Percentiles rank a stretch among this genome's conserved stretches.
phyloP scores from a whole-genome alignment of 805 yeast genomes.

The Sugiyamaella qingdaonensis region DNA sequence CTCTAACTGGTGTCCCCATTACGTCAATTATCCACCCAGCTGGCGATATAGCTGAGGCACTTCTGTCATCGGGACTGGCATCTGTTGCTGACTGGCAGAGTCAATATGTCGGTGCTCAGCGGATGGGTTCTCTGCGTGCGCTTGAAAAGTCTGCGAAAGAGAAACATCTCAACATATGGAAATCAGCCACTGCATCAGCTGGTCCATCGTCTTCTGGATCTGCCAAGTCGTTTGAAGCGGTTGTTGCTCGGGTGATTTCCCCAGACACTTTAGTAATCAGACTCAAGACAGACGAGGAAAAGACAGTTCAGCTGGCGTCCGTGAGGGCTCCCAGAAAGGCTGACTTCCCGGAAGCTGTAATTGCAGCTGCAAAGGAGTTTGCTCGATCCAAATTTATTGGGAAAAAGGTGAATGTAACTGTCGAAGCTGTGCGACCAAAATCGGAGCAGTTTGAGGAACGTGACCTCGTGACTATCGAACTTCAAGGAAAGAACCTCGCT shows the following conservation, averaged over 20 bases:
- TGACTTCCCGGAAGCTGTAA: constrained; percentile 53
- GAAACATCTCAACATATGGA: constrained; percentile 57
- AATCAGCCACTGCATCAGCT: constrained; percentile 31
- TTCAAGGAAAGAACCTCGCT: constrained; percentile 57
- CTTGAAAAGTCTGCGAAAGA: constrained; percentile 60
- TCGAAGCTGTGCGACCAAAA: constrained; percentile 62
- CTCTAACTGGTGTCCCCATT: constrained; percentile 41
- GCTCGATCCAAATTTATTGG: constrained; percentile 68
- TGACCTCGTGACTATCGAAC: constrained; percentile 56
- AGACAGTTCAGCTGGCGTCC: constrained; percentile 71
- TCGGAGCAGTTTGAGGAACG: constrained; percentile 61
- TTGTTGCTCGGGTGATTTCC: constrained; percentile 57
- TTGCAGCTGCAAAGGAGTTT: constrained; percentile 67
- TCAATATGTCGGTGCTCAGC: constrained; percentile 55
- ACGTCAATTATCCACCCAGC: constrained; percentile 64
- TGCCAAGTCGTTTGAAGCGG: constrained; percentile 51
- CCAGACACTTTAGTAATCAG: constrained; percentile 64
- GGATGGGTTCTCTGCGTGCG: constrained; percentile 58
- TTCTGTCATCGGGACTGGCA: constrained; percentile 67
- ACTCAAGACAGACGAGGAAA: constrained; percentile 43
- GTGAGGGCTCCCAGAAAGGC: constrained; percentile 66
- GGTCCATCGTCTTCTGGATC: constrained; percentile 32
- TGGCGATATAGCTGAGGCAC: constrained; percentile 66
- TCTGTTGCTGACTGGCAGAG: constrained; percentile 81
- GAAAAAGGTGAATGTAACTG: constrained; percentile 54